Percentiles rank a stretch among this genome's conserved stretches.
Conservation (phyloP, 2,329 filamentous ascomycete species). For the Hortaea werneckii region DNA sequence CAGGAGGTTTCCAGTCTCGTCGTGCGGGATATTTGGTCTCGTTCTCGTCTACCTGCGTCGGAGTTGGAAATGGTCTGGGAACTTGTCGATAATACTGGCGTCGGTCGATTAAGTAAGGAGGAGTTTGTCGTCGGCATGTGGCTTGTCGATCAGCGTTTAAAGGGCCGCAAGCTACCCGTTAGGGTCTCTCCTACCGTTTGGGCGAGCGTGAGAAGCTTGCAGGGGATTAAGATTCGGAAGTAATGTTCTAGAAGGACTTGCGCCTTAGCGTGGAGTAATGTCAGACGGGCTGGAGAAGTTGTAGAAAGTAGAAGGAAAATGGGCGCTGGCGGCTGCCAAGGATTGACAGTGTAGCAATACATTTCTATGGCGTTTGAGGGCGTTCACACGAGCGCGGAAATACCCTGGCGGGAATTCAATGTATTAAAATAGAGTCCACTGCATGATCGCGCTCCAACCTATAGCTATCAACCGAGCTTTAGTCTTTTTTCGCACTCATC, state of each 20-base stretch:
- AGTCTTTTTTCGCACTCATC: not conserved
- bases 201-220: constrained; percentile 49
- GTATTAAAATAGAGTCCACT: no score
- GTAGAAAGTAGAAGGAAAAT: no score
- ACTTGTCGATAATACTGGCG: constrained; percentile 51
- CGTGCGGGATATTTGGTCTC: constrained; percentile 63
- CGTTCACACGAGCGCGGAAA: no score
- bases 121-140: constrained; percentile 79
- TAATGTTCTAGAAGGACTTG: not conserved
- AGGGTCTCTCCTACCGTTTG: constrained; percentile 66
- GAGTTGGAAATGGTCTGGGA: constrained; percentile 70
- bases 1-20: constrained; percentile 54
- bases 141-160: constrained; percentile 71
- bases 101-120: constrained; percentile 51
- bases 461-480: no score
- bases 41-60: constrained; percentile 56
- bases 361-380: no score
- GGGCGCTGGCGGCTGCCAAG: no score
- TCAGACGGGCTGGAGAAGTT: no score
- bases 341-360: no score
- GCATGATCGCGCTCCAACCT: no score
- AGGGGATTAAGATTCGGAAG: constrained; percentile 27
- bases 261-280: not conserved
- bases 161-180: constrained; percentile 65
- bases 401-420: no score